phyloP scores from a whole-genome alignment of 2,329 filamentous ascomycete species.

The Bisporella sp. region DNA sequence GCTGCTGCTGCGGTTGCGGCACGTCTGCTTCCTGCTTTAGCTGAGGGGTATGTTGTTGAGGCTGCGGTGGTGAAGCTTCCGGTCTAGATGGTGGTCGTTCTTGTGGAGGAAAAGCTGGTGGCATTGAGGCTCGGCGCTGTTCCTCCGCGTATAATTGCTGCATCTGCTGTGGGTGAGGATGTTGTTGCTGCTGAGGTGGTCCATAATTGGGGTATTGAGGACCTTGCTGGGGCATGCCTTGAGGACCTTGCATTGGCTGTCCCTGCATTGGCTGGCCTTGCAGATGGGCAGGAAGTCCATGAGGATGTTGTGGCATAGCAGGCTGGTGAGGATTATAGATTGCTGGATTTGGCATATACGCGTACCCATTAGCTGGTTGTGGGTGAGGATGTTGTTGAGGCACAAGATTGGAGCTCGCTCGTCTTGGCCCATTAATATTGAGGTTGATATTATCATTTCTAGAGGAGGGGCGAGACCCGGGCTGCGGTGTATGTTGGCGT shows the following conservation, averaged over 20 bases:
- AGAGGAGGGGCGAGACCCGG: conserved; percentile 70
- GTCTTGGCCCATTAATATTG: conserved; percentile 55
- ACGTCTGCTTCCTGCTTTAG: conserved; percentile 34
- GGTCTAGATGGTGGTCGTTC: conserved; percentile 42
- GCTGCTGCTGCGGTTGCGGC: conserved; percentile 42
- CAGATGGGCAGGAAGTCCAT: conserved; percentile 22
- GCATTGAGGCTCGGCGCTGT: conserved; percentile 65
- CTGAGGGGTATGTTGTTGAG: conserved; percentile 41
- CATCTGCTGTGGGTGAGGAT: conserved; percentile 36
- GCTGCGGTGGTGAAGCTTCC: conserved; percentile 50
- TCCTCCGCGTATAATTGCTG: conserved; percentile 72
- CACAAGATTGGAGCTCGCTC: conserved; percentile 66
- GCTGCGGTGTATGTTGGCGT: conserved; percentile 75
- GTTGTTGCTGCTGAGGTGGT: conserved; percentile 26
- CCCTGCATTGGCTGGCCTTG: conserved; percentile 29
- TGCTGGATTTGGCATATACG: conserved; percentile 78
- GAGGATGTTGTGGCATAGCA: conserved; percentile 17
- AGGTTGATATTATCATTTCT: conserved; percentile 47
- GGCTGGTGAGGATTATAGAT: conserved; percentile 67
- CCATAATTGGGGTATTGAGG: conserved; percentile 30
- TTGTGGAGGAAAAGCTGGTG: conserved; percentile 60
- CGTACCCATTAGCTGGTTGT: conserved; percentile 65
- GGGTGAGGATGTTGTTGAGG: conserved; percentile 57
- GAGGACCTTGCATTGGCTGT: conserved; percentile 20
- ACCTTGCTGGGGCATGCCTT: conserved; percentile 30